phyloP scores from a whole-genome alignment of 345 rosid species.

The Arabidopsis suecica region DNA sequence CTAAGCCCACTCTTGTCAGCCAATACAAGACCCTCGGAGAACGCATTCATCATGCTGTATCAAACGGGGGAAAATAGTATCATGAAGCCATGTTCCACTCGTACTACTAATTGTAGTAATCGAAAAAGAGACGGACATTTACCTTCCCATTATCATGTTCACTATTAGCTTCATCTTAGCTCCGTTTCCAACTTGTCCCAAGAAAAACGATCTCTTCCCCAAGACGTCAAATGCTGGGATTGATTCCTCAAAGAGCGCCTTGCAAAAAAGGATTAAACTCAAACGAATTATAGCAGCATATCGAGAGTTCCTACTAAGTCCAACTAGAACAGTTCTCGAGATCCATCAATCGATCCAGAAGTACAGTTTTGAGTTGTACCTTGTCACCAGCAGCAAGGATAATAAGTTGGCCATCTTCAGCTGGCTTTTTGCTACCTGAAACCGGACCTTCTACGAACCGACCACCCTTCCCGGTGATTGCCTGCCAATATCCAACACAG shows the following conservation, averaged over 20 bases:
- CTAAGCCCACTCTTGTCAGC: constrained; percentile 81
- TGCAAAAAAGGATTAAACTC: constrained; percentile 20
- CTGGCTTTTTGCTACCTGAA: constrained; percentile 96
- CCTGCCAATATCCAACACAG: constrained; percentile 52
- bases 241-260: constrained; percentile 75
- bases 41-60: constrained; percentile 86
- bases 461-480: constrained; percentile 77
- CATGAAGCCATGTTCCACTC: constrained; percentile 1
- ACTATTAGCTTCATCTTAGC: constrained; percentile 96
- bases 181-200: constrained; percentile 92
- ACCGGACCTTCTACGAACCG: constrained; percentile 92
- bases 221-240: constrained; percentile 78
- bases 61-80: not conserved
- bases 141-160: constrained; percentile 99
- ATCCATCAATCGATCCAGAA: not conserved
- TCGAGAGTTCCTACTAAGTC: not conserved
- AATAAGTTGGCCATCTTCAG: constrained; percentile 94
- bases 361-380: constrained; percentile 46
- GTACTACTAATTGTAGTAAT: not conserved
- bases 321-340: constrained; percentile 5
- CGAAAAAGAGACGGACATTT: constrained; percentile 13
- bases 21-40: constrained; percentile 89
- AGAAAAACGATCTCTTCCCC: constrained; percentile 88
- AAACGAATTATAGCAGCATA: not conserved
- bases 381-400: constrained; percentile 96